Base-by-base conservation (phyloP, 495 filamentous ascomycete species). In the Trichoderma gamsii region DNA sequence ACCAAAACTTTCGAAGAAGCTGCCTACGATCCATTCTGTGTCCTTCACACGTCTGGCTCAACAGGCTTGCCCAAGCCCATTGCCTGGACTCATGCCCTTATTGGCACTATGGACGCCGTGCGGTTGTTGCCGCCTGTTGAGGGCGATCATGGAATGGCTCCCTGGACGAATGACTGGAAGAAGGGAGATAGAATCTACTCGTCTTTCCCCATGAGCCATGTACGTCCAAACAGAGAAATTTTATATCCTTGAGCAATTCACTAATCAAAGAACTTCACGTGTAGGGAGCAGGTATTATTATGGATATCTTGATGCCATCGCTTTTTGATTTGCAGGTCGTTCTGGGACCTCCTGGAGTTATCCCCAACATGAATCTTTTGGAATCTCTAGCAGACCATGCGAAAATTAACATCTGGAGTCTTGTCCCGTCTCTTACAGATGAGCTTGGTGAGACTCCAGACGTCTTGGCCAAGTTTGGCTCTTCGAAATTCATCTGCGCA, bases 31-130 rank as follows among this genome's bases (percentile, higher is more conserved):
- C 73, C 46, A 71, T 76, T 72, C 9, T 68, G 82, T 46, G 85
- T 85, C 25, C 74, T 85, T 27, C 85, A 87, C 70, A 85, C 83
- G 0, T 84, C 82, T 0, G 85, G 85, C 12, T 84, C 82, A 0
- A 87, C 85, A 3, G 85, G 85, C 1, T 75, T 77, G 16, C 85
- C 84, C 2, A 68, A 66, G 29, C 70, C 66, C 15, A 73, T 74
- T 13, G 11, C 61, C 15, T 72, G 69, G 69, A 66, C 69, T 25
- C 71, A 74, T 49, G 69, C 61, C 11, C 27, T 70, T 29, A 69
- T 71, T 27, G 72, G 70, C 6, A 70, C 72, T 4, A 69, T 72
- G 68, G 72, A 73, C 68, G 71, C 51, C 61, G 67, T 71, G 23
- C 64, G 66, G 9, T 61, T 72, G 29, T 61, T 74, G 32, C 72